Evolutionary conservation across 2,329 filamentous ascomycete genomes (phyloP).

Genomic region (Fusarium liriodendri): DNA sequence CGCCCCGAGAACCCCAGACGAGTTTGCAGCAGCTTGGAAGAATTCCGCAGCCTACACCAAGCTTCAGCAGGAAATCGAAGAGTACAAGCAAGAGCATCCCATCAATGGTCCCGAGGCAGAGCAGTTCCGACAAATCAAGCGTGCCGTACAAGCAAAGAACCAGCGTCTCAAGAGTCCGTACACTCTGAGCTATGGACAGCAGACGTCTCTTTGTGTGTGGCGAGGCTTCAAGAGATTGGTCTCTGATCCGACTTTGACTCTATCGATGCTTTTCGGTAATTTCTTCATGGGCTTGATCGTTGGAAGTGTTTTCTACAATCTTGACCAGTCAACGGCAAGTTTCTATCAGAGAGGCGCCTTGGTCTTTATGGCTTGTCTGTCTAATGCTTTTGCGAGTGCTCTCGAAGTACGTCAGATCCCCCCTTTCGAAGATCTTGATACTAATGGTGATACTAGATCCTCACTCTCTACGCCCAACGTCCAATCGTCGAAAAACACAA

Average conservation of each 20-base stretch:
- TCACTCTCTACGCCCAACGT: slow-evolving; percentile 46
- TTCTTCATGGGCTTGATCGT: slow-evolving; percentile 63
- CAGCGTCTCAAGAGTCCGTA: slow-evolving; percentile 42
- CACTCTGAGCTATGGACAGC: slow-evolving; percentile 38
- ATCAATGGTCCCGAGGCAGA: slow-evolving; percentile 57
- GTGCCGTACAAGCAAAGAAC: slow-evolving; percentile 58
- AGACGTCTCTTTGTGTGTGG: slow-evolving; percentile 35
- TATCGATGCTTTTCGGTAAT: slow-evolving; percentile 56
- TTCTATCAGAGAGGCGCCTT: slow-evolving; percentile 60
- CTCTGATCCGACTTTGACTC: slow-evolving; percentile 53
- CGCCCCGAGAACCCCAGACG: slow-evolving; percentile 50
- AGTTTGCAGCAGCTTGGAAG: slow-evolving; percentile 51
- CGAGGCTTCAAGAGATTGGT: slow-evolving; percentile 53
- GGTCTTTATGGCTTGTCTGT: slow-evolving; percentile 62
- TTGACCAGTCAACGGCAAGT: slow-evolving; percentile 53
- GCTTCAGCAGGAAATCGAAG: slow-evolving; percentile 62
- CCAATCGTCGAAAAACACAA: slow-evolving; percentile 51
- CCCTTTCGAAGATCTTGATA: accelerated
- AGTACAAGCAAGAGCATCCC: slow-evolving; percentile 54
- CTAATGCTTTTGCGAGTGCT: slow-evolving; percentile 58
- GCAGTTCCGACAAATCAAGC: slow-evolving; percentile 58
- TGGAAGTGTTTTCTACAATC: slow-evolving; percentile 62
- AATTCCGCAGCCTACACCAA: slow-evolving; percentile 32
- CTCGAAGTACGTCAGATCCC: slow-evolving; percentile 39
- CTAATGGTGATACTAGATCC: slow-evolving; percentile 46